Evolutionary conservation across 1,139 yeast species (phyloP), one percentile per base, ranked within the genome.

Genomic region (Pichia sp.): DNA sequence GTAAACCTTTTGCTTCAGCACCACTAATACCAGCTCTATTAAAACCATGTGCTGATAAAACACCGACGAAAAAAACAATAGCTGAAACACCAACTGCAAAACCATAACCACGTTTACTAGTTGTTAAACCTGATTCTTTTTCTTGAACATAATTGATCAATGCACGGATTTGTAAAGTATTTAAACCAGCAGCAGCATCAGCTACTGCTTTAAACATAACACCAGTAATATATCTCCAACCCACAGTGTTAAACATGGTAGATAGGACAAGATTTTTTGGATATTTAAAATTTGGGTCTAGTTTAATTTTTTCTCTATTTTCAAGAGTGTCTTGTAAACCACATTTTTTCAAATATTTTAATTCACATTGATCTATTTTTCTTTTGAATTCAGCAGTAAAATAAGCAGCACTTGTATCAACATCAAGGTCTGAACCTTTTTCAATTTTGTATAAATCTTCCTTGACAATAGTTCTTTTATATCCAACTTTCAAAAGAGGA

Each of bases 11-110:
- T 22, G 74, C 74, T 54, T 79, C 79, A 14, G 81, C 82, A 49
- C 94, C 95, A 16, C 80, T 70, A 52, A 77, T 60, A 61, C 74
- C 70, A 10, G 87, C 68, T 31, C 68, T 66, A 51, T 79, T 78
- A 53, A 83, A 76, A 56, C 70, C 78, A 53, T 80, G 85, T 46
- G 65, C 52, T 46, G 40, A 28, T 45, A 59, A 30, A 50, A 63
- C 46, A 39, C 67, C 66, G 29, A 52, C 45, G n/a, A 69, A 39
- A 24, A 70, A 51, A 47, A 78, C 66, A 48, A 78, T 57, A 5
- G 62, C 48, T 30, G 76, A 62, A 25, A 76, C 68, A 25, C 80
- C 83, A 30, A 79, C 56, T 1, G 82, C 79, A 50, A 74, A 76
- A 3, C 86, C 85, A 11, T 78, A 64, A 47, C 87, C 88, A 14